Percentiles rank a stretch among this genome's conserved stretches.
phyloP scores from a whole-genome alignment of 1,284 basidiomycete species.

The Heterobasidion occidentale region DNA sequence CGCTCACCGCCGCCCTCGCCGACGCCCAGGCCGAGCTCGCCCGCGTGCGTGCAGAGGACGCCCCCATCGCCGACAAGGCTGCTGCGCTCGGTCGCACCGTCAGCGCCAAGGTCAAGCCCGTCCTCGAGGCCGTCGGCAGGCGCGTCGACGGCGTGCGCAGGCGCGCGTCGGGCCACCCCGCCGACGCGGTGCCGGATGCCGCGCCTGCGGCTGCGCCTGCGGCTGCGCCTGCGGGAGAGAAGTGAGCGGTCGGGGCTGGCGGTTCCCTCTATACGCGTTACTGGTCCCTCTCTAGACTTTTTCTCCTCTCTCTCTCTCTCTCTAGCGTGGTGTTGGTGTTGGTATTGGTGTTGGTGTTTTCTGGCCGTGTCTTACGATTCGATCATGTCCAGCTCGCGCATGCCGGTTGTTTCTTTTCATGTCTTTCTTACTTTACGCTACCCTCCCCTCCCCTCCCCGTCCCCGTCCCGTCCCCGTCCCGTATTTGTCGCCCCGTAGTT shows the following conservation, averaged over 20 bases:
- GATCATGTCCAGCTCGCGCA: not conserved
- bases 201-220: too few relatives aligned
- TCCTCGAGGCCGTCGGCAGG: constrained; percentile 33
- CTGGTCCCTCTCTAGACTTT: not conserved
- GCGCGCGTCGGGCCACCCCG: constrained; percentile 18
- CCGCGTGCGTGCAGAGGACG: constrained; percentile 42
- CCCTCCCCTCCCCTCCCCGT: not conserved
- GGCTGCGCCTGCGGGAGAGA: too few relatives aligned
- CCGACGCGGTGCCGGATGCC: too few relatives aligned
- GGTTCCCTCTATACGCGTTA: not conserved
- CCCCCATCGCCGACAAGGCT: constrained; percentile 55
- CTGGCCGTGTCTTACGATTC: not conserved
- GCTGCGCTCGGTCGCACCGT: constrained; percentile 49
- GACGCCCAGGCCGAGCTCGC: constrained; percentile 43
- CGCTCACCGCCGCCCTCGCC: constrained; percentile 35
- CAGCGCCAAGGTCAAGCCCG: constrained; percentile 45
- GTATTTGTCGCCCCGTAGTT: too few relatives aligned
- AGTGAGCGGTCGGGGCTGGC: too few relatives aligned
- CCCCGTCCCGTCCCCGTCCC: not conserved
- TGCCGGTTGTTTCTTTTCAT: not conserved
- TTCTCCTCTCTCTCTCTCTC: not conserved
- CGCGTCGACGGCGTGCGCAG: constrained; percentile 17
- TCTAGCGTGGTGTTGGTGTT: not conserved
- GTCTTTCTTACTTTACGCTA: not conserved
- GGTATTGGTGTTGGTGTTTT: not conserved